Conservation (phyloP, 129 eudicot species). For the Heracleum sosnowskyi region DNA sequence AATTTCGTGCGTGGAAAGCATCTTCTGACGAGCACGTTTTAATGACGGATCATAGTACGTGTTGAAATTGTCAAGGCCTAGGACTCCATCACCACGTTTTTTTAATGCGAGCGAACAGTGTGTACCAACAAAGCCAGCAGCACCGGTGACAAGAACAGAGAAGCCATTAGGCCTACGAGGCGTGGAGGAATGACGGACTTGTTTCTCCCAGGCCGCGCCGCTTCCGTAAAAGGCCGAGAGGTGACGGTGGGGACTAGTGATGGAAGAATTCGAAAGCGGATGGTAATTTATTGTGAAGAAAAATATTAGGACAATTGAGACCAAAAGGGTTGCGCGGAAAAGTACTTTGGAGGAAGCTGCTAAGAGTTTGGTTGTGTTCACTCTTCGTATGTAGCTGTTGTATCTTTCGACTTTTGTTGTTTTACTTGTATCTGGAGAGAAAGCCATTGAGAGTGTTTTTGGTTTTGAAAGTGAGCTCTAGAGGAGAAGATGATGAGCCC, state of each 20-base stretch:
- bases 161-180: slow-evolving; percentile 50
- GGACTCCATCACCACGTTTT: slow-evolving; percentile 67
- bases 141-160: slow-evolving; percentile 66
- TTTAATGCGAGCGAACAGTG: slow-evolving; percentile 58
- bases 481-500: slow-evolving; percentile 15
- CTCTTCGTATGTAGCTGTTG: slow-evolving; percentile 68
- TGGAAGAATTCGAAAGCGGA: slow-evolving; percentile 14
- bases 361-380: slow-evolving; percentile 65
- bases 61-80: slow-evolving; percentile 68
- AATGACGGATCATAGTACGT: slow-evolving; percentile 64
- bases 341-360: slow-evolving; percentile 79
- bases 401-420: slow-evolving; percentile 74
- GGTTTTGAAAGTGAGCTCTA: background rate
- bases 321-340: slow-evolving; percentile 61
- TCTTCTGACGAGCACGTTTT: slow-evolving; percentile 48
- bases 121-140: slow-evolving; percentile 68
- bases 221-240: slow-evolving; percentile 55
- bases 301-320: slow-evolving; percentile 52
- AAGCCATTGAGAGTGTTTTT: slow-evolving; percentile 28
- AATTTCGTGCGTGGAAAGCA: slow-evolving; percentile 29
- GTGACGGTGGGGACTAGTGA: slow-evolving; percentile 19
- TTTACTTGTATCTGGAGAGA: slow-evolving; percentile 57
- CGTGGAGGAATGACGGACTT: slow-evolving; percentile 55
- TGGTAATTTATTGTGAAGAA: slow-evolving; percentile 78
- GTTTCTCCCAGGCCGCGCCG: slow-evolving; percentile 60